Percentiles rank a stretch among this genome's conserved stretches.
Evolutionary conservation across 2,329 filamentous ascomycete species (phyloP).

Genomic region (Ramularia endophylla): DNA sequence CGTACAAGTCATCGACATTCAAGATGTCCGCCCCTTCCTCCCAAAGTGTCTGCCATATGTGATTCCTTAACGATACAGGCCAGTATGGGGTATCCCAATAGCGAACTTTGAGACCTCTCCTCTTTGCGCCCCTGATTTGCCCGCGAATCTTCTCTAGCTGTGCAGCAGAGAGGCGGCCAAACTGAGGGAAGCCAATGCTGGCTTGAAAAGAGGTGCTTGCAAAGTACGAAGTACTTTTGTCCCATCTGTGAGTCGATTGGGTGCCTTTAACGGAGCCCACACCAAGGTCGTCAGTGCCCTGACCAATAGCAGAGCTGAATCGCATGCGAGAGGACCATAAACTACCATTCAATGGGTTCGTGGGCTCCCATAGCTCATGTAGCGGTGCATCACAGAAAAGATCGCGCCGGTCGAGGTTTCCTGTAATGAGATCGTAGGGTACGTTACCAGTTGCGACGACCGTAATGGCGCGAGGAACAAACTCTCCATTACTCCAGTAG

Average conservation of each 20-base stretch:
- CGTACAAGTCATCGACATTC: constrained; percentile 52
- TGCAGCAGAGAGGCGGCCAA: constrained; percentile 39
- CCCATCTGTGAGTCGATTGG: constrained; percentile 40
- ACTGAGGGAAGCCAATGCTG: constrained; percentile 43
- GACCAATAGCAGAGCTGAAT: constrained; percentile 27
- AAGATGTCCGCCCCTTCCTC: constrained; percentile 51
- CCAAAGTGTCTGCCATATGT: constrained; percentile 48
- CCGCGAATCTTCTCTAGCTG: constrained; percentile 44
- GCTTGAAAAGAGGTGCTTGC: constrained; percentile 54
- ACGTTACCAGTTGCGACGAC: constrained; percentile 62
- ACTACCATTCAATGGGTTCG: no score
- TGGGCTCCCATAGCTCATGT: constrained; percentile 10
- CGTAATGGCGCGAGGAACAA: constrained; percentile 56
- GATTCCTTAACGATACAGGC: constrained; percentile 48
- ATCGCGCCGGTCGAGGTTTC: constrained; percentile 51
- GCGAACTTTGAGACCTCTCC: constrained; percentile 47
- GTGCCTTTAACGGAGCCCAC: constrained; percentile 23
- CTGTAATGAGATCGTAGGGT: constrained; percentile 50
- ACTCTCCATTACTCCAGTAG: constrained; percentile 43
- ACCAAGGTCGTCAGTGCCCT: constrained; percentile 10
- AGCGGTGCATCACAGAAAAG: constrained; percentile 57
- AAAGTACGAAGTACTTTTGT: constrained; percentile 57
- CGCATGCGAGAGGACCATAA: constrained; percentile 43
- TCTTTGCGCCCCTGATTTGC: constrained; percentile 47
- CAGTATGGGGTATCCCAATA: constrained; percentile 53